Conservation (phyloP, 1,284 basidiomycete species). For the Trichosporon sp. region DNA sequence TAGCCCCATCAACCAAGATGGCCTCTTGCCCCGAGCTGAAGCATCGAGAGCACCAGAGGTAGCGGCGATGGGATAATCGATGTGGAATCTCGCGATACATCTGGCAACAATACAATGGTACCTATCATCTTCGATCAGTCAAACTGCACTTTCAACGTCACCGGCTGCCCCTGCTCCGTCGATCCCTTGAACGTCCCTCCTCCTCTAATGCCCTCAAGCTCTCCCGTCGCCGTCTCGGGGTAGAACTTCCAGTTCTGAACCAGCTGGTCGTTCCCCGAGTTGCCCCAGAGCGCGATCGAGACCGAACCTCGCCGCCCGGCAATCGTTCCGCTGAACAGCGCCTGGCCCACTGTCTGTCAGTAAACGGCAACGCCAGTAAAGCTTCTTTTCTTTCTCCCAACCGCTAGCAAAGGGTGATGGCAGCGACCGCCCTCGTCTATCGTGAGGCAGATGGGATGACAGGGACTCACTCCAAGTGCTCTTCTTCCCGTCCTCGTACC, state of each 20-base stretch:
- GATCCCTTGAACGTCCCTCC: conserved; percentile 8
- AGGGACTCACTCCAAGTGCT: conserved; percentile 11
- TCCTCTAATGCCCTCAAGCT: not conserved
- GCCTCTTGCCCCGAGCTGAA: no score
- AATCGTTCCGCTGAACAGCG: conserved; percentile 1
- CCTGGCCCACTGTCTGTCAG: conserved; percentile 13
- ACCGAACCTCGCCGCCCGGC: not conserved
- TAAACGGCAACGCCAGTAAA: no score
- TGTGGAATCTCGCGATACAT: not conserved
- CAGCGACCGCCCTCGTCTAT: no score
- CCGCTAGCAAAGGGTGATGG: no score
- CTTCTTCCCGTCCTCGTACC: not conserved
- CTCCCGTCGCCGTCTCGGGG: conserved; percentile 3
- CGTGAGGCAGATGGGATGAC: no score
- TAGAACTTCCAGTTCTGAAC: conserved; percentile 2
- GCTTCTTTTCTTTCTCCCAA: no score
- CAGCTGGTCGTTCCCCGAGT: not conserved
- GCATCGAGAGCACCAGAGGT: not conserved
- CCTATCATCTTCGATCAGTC: not conserved
- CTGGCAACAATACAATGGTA: not conserved
- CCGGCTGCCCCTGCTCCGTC: conserved; percentile 11
- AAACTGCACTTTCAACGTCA: conserved; percentile 12
- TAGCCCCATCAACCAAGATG: no score
- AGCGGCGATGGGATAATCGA: not conserved
- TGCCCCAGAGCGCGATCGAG: not conserved